Percentiles rank a stretch among this genome's conserved stretches.
Conservation (phyloP, 768 basidiomycete species). For the Termitomyces sp. region DNA sequence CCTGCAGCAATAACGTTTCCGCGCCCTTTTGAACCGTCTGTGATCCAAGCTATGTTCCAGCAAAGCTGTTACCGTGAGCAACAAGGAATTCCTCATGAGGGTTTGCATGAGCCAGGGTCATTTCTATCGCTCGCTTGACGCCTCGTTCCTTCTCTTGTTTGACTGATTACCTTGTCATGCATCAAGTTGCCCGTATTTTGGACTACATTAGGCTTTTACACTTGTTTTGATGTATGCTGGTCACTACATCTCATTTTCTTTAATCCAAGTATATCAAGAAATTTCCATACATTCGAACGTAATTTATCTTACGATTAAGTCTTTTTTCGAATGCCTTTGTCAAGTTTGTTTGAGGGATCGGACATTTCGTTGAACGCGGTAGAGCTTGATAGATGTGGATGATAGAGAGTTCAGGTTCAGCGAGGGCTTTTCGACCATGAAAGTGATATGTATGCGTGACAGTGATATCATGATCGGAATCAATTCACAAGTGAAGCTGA, state of each 20-base stretch:
- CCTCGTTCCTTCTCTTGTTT: neutral
- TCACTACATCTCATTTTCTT: neutral
- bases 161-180: neutral
- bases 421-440: too few relatives aligned
- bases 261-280: neutral
- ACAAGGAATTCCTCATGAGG: slow-evolving; percentile 25
- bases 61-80: slow-evolving; percentile 20
- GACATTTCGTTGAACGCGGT: too few relatives aligned
- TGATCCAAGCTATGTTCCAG: slow-evolving; percentile 26
- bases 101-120: slow-evolving; percentile 28
- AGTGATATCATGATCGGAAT: too few relatives aligned
- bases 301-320: too few relatives aligned
- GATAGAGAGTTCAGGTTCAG: too few relatives aligned
- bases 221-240: neutral
- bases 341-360: too few relatives aligned
- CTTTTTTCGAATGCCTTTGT: too few relatives aligned
- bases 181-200: neutral
- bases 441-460: too few relatives aligned
- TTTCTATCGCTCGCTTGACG: slow-evolving; percentile 24
- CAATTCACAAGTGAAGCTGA: too few relatives aligned
- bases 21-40: slow-evolving; percentile 24
- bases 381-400: too few relatives aligned
- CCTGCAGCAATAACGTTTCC: slow-evolving; percentile 28
- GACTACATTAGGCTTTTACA: neutral
- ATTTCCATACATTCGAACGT: too few relatives aligned